Evolutionary conservation across 2,329 filamentous ascomycete genomes (phyloP), one percentile per base, ranked within the genome.

Genomic region (Plectosphaerella plurivora): DNA sequence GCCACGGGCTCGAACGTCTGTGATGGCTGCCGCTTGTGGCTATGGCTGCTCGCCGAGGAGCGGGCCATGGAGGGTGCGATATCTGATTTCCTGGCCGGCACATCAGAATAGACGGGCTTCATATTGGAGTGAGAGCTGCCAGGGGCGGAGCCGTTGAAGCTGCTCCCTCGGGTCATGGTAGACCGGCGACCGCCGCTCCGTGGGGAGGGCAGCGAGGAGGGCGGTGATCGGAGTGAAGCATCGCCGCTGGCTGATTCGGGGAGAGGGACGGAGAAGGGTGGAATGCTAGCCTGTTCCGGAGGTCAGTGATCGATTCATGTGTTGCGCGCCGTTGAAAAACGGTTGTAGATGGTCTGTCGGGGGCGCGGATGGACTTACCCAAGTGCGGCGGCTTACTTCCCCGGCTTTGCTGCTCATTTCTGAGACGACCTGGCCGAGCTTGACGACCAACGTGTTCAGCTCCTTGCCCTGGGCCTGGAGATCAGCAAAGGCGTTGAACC

Each of bases 341-440:
- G 24, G 22, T 36, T 37, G 28, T 10, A 28, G 20, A 20, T 48
- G 12, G 33, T 4, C 11, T 48, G 20, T 15, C 35, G 14, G 41
- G n/a, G 41, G 5, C 22, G 12, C 35, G 15, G 24, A 15, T 33
- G 18, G 24, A 68, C 84, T 72, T 78, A 89, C 88, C 76, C 83
- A 83, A 65, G 84, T 88, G 64, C 85, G 85, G 50, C 90, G 83
- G 72, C 89, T 95, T 42, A 93, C 88, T 64, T 90, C 84, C 16
- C 88, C 91, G 45, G 91, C 91, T 63, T 89, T 86, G 65, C 84
- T 86, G 65, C 95, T 87, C 78, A 97, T 95, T 66, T 96, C 90
- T 15, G 84, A 82, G 51, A 95, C 86, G 59, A 94, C 88, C 50
- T 82, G 84, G 57, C 84, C 84, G 18, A 97, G 80, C 67, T 88